phyloP scores from a whole-genome alignment of 768 basidiomycete species.

The Trametes villosa region DNA sequence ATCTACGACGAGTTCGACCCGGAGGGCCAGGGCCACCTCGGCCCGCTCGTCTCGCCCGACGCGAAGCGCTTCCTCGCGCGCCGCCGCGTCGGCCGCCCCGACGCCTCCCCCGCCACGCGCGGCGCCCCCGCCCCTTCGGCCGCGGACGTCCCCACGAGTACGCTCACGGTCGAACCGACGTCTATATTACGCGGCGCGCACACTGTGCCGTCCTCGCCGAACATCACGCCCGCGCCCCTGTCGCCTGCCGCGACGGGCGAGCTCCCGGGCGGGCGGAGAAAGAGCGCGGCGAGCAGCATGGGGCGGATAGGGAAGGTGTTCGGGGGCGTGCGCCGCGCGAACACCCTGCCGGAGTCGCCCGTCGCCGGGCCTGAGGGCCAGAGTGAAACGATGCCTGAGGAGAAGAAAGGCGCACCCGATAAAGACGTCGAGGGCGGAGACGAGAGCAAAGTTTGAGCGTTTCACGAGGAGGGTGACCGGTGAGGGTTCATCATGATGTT shows the following conservation, averaged over 20 bases:
- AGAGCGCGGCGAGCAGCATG: conserved; percentile 9
- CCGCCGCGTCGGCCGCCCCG: conserved; percentile 10
- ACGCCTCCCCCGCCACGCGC: conserved; percentile 1
- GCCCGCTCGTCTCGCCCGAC: conserved; percentile 21
- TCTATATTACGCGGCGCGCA: conserved; percentile 6
- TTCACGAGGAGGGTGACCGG: neutral
- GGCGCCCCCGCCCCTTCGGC: neutral
- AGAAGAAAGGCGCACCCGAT: conserved; percentile 22
- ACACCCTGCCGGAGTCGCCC: conserved; percentile 12
- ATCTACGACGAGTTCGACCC: conserved; percentile 86
- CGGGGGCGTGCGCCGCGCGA: conserved; percentile 13
- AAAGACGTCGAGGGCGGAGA: conserved; percentile 3
- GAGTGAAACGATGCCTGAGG: conserved; percentile 11
- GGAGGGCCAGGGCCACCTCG: conserved; percentile 49
- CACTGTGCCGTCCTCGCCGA: conserved; percentile 12
- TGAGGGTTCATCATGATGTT: neutral
- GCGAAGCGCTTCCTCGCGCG: conserved; percentile 20
- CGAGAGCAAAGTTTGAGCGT: neutral
- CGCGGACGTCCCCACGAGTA: neutral
- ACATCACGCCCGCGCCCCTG: neutral
- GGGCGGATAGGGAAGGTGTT: conserved; percentile 22
- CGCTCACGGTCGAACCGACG: neutral
- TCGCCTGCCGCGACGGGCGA: neutral
- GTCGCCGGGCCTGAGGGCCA: neutral
- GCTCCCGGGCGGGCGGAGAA: neutral